A percentile compares a stretch with the other conserved stretches of the same genome.
Conservation (phyloP, 176 grass and related monocot genomes). For the Melocanna baccifera region DNA sequence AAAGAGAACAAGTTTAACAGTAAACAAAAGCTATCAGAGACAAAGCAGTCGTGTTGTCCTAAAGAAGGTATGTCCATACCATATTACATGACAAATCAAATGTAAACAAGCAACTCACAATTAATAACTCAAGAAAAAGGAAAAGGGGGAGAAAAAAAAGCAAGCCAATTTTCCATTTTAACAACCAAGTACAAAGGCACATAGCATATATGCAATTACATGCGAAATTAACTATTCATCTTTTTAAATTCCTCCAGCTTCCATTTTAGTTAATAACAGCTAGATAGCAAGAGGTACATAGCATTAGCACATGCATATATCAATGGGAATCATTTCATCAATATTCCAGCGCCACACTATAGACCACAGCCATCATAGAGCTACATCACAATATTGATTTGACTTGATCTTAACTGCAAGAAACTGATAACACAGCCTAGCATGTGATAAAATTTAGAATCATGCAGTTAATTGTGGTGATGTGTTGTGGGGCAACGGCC, state of each 20-base stretch:
- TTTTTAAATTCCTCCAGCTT: background rate
- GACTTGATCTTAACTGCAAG: background rate
- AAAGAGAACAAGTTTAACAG: background rate
- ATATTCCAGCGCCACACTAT: background rate
- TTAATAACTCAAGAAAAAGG: conserved; percentile 9
- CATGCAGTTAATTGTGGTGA: background rate
- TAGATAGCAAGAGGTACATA: background rate
- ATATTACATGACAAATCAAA: conserved; percentile 23
- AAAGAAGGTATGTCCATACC: background rate
- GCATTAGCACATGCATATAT: background rate
- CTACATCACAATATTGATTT: background rate
- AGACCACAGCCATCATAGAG: background rate
- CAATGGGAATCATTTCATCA: background rate
- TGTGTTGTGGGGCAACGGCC: background rate
- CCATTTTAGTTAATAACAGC: background rate
- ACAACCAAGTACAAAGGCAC: background rate
- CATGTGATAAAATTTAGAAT: background rate
- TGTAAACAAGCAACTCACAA: background rate
- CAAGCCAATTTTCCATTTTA: conserved; percentile 4
- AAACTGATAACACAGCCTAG: background rate
- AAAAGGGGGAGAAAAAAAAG: background rate
- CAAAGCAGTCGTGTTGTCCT: background rate
- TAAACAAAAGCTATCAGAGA: background rate
- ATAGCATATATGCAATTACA: background rate
- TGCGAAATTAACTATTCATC: background rate